Conservation (phyloP, 192 early-diverging fungal species). For the Haplosporangium gracile region DNA sequence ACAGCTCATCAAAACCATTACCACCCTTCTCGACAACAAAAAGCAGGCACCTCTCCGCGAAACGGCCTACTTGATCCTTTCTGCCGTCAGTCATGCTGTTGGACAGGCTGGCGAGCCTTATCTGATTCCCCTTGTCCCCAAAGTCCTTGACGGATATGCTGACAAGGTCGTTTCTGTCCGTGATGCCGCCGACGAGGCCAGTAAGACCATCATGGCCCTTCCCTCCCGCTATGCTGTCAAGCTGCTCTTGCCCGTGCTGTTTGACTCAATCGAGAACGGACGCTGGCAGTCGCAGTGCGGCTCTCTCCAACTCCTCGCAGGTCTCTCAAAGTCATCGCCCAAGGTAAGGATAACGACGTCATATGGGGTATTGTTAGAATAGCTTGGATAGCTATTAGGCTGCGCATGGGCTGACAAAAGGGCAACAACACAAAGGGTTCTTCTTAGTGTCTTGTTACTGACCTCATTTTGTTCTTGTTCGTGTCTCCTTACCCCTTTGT, state of each 20-base stretch:
- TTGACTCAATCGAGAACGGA: slow-evolving; percentile 78
- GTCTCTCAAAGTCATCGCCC: slow-evolving; percentile 62
- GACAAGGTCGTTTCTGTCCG: slow-evolving; percentile 63
- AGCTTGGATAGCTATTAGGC: neutral
- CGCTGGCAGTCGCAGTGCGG: slow-evolving; percentile 79
- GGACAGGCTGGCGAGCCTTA: slow-evolving; percentile 76
- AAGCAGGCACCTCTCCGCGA: slow-evolving; percentile 71
- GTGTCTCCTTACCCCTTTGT: neutral
- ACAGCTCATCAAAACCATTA: slow-evolving; percentile 68
- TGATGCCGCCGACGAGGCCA: slow-evolving; percentile 57
- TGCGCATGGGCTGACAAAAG: neutral
- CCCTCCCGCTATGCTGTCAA: slow-evolving; percentile 61
- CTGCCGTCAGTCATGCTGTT: slow-evolving; percentile 66
- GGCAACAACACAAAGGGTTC: neutral
- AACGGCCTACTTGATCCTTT: slow-evolving; percentile 68
- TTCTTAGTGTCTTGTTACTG: neutral
- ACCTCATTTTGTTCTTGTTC: neutral
- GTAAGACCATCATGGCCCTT: slow-evolving; percentile 57
- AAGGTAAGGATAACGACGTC: slow-evolving; percentile 24
- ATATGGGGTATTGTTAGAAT: neutral
- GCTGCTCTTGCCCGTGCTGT: slow-evolving; percentile 73
- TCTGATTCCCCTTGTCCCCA: slow-evolving; percentile 70
- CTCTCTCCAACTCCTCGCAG: slow-evolving; percentile 55
- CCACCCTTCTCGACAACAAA: slow-evolving; percentile 74
- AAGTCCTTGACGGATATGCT: slow-evolving; percentile 71